These are phyloP conservation scores for Populus hybrid DNA, from an alignment of 441 rosid genomes.

Conservation along the genomic window DNA sequence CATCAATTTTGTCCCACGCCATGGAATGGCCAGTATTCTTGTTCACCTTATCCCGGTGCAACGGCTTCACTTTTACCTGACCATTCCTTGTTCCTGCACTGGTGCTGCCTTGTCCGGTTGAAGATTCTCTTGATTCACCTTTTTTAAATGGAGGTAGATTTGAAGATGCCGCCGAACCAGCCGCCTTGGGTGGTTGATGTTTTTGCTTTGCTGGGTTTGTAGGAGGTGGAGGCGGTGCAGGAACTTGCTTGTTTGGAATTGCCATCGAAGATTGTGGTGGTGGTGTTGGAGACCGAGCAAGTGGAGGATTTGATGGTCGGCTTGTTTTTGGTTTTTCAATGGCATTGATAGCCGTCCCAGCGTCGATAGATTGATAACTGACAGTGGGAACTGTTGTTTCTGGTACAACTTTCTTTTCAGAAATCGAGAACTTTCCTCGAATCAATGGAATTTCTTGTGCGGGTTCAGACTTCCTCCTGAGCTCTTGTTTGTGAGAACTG, in stretches of 20 bases:
- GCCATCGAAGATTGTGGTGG: constrained; percentile 7
- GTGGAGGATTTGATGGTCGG: too few relatives aligned
- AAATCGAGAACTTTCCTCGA: too few relatives aligned
- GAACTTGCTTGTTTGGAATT: constrained; percentile 14
- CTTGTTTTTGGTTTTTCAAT: too few relatives aligned
- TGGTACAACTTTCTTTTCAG: too few relatives aligned
- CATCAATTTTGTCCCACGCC: constrained; percentile 90
- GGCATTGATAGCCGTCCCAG: too few relatives aligned
- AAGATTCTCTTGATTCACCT: constrained; percentile 27
- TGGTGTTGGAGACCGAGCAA: too few relatives aligned
- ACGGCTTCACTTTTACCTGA: constrained; percentile 74
- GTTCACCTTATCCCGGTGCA: constrained; percentile 93
- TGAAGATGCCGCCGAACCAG: too few relatives aligned
- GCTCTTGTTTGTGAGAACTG: too few relatives aligned
- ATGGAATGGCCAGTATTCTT: constrained; percentile 61
- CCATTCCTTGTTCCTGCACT: constrained; percentile 27
- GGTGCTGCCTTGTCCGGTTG: constrained; percentile 18
- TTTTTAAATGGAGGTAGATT: constrained; percentile 8
- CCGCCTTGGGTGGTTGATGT: not conserved
- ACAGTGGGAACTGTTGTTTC: too few relatives aligned
- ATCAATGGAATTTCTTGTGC: too few relatives aligned
- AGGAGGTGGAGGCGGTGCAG: constrained; percentile 13
- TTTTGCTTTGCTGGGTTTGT: constrained; percentile 26
- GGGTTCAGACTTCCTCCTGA: too few relatives aligned
- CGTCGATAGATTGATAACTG: too few relatives aligned